Percentiles rank a stretch among this genome's conserved stretches.
These are phyloP conservation scores for Naganishia kalamii DNA, from an alignment of 768 basidiomycete genomes.

Conservation along the genomic window DNA sequence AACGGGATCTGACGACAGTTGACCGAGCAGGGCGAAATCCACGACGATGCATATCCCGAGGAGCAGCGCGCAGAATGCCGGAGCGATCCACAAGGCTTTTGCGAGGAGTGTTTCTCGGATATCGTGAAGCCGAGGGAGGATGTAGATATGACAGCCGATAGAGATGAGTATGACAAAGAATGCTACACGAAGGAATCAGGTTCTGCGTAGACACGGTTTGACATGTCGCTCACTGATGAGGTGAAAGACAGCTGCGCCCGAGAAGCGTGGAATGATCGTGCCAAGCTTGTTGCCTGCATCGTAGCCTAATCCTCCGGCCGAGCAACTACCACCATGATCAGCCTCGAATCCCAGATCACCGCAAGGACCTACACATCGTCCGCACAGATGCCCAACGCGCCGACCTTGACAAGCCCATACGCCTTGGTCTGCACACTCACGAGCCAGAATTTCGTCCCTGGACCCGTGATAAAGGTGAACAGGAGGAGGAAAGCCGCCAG, in stretches of 20 bases:
- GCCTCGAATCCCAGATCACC: background rate
- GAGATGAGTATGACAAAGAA: background rate
- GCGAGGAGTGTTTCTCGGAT: background rate
- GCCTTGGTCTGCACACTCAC: background rate
- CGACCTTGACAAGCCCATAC: background rate
- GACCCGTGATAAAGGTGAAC: slow-evolving; percentile 4
- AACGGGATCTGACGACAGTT: background rate
- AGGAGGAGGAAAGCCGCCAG: background rate
- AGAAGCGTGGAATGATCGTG: background rate
- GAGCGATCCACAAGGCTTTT: background rate
- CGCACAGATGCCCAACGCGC: background rate
- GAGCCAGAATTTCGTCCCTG: background rate
- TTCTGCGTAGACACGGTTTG: background rate
- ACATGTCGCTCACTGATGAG: background rate
- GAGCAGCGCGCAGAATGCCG: background rate
- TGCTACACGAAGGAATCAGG: background rate
- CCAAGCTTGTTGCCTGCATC: background rate
- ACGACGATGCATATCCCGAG: background rate
- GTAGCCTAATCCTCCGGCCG: background rate
- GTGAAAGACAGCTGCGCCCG: background rate
- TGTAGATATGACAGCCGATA: background rate
- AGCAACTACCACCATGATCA: background rate
- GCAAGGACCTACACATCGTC: background rate
- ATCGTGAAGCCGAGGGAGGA: background rate
- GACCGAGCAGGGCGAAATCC: background rate